Base-by-base conservation (phyloP, 345 rosid genomes). In the Clausena lansium region DNA sequence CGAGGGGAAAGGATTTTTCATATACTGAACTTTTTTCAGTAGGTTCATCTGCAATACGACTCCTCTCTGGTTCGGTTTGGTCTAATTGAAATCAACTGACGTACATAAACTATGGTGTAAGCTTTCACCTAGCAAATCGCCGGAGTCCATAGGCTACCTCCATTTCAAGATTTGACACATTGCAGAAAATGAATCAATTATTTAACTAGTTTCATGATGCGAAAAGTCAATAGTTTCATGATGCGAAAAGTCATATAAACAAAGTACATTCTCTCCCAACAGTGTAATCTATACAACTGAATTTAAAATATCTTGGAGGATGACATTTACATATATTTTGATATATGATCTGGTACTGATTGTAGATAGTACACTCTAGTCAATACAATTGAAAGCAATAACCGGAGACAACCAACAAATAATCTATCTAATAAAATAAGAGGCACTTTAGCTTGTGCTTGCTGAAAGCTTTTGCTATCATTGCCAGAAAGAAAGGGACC, bases 401-500 rank as follows among this genome's bases (percentile, higher is more conserved):
- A 66, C 38, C 6, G 3, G 25, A 67, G 65, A 25, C 24, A 33
- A 27, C 36, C 54, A 47, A 41, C 52, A 25, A 57, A 58, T 10
- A 24, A 54, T 10, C 2, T 30, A 47, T 41, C 52, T 64, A 32
- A 32, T 35, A 45, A 63, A 65, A 52, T n/a, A 52, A 52, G 25
- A 76, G 72, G 71, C 64, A 76, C 60, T 33, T 5, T 14, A n/a
- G 27, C 70, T 47, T 45, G 47, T 2, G 58, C 45, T 45, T 41
- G 72, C 5, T 15, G 9, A 30, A 52, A 57, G 35, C 60, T 67
- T 77, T 78, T 60, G 64, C 55, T 61, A 68, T 27, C 47, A 50
- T 57, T 36, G 14, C 41, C 22, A 67, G 15, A 72, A 75, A 25
- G 52, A 77, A 64, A 38, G 50, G 19, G 57, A 24, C 54, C 61